phyloP scores from a whole-genome alignment of 345 rosid species.

The Clausena lansium region DNA sequence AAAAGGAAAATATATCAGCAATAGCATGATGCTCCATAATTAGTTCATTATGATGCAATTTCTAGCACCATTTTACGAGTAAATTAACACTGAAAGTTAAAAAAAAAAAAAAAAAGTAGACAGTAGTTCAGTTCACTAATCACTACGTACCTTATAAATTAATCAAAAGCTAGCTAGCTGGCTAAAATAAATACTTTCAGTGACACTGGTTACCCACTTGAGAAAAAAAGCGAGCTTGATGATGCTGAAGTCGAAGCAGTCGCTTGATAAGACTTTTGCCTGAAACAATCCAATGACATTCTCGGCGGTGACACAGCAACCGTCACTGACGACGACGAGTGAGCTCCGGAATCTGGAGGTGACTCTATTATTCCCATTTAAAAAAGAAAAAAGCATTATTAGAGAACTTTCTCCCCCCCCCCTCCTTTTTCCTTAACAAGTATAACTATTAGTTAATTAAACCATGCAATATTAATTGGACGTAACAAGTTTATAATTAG shows the following conservation, averaged over 20 bases:
- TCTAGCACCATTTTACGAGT: constrained; percentile 4
- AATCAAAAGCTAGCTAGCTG: background rate
- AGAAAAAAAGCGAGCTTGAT: constrained; percentile 68
- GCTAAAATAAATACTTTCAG: background rate
- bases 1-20: background rate
- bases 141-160: constrained; percentile 2
- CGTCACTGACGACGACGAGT: constrained; percentile 58
- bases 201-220: constrained; percentile 39
- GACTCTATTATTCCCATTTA: constrained; percentile 38
- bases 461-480: background rate
- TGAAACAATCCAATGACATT: constrained; percentile 77
- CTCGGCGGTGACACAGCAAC: constrained; percentile 63
- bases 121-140: constrained; percentile 2
- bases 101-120: background rate
- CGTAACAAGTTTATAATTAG: no score
- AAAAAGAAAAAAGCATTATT: background rate
- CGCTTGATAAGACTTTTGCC: constrained; percentile 53
- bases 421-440: no score
- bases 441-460: background rate
- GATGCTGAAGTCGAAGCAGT: constrained; percentile 61
- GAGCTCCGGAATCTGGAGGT: constrained; percentile 55
- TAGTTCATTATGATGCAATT: background rate
- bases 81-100: constrained; percentile 12
- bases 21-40: background rate
- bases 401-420: no score